Percentiles rank a stretch among this genome's conserved stretches.
Conservation (phyloP, 2,329 filamentous ascomycete genomes). For the Pseudogymnoascus pannorum region DNA sequence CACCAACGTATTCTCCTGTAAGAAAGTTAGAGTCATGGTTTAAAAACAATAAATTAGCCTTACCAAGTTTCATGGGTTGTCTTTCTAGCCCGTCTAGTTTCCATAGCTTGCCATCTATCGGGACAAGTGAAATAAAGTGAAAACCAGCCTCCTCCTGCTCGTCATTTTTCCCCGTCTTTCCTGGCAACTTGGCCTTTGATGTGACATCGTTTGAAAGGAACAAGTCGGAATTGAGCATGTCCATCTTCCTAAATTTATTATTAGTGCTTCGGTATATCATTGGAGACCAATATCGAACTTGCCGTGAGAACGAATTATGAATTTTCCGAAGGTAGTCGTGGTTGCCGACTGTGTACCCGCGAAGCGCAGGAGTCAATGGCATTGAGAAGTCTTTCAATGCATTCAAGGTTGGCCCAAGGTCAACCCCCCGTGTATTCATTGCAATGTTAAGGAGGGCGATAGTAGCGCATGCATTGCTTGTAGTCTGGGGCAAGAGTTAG, state of each 20-base stretch:
- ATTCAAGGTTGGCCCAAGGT: conserved; percentile 62
- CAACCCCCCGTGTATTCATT: conserved; percentile 66
- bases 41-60: conserved; percentile 14
- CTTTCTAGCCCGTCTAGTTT: conserved; percentile 78
- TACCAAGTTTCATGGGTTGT: conserved; percentile 60
- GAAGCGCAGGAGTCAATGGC: conserved; percentile 60
- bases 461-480: conserved; percentile 82
- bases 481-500: conserved; percentile 46
- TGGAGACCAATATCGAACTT: conserved; percentile 22
- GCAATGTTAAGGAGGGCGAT: conserved; percentile 87
- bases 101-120: conserved; percentile 68
- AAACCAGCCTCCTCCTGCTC: conserved; percentile 55
- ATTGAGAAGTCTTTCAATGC: conserved; percentile 68
- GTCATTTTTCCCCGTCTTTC: conserved; percentile 71
- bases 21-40: conserved; percentile 9
- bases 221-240: conserved; percentile 67
- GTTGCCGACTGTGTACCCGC: conserved; percentile 67
- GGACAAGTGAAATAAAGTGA: conserved; percentile 87
- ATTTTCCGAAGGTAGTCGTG: conserved; percentile 71
- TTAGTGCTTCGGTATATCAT: conserved; percentile 6
- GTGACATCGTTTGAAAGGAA: conserved; percentile 51
- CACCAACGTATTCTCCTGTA: conserved; percentile 23
- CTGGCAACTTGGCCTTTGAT: conserved; percentile 42
- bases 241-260: conserved; percentile 50
- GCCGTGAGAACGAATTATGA: conserved; percentile 82